Percentiles rank a stretch among this genome's conserved stretches.
Evolutionary conservation across 495 filamentous ascomycete genomes (phyloP).

Genomic region (Penicillium fimorum): DNA sequence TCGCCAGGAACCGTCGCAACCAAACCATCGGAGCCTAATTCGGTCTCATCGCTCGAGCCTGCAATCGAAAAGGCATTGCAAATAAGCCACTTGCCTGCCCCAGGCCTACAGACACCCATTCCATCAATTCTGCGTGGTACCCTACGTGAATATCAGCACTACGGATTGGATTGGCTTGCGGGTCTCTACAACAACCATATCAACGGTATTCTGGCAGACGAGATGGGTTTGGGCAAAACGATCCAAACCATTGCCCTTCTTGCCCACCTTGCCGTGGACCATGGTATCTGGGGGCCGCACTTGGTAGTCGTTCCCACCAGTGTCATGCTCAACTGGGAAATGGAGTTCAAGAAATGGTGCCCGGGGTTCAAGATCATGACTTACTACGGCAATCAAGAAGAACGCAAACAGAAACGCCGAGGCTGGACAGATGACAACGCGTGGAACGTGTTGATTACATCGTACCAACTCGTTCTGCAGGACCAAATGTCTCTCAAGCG

Average conservation of each 20-base stretch:
- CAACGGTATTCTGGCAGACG: slow-evolving; percentile 98
- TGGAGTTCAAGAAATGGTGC: slow-evolving; percentile 99
- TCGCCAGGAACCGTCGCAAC: slow-evolving; percentile 64
- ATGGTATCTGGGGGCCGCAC: slow-evolving; percentile 94
- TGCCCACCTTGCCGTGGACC: slow-evolving; percentile 87
- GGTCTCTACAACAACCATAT: slow-evolving; percentile 87
- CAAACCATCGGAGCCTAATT: slow-evolving; percentile 67
- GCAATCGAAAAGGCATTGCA: slow-evolving; percentile 37
- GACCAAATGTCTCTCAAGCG: slow-evolving; percentile 92
- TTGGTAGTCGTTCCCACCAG: slow-evolving; percentile 95
- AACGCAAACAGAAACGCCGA: slow-evolving; percentile 83
- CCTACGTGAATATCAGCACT: slow-evolving; percentile 94
- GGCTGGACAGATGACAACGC: slow-evolving; percentile 88
- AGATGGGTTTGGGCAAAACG: slow-evolving; percentile 99
- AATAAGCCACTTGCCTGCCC: slow-evolving; percentile 32
- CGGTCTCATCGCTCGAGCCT: slow-evolving; percentile 57
- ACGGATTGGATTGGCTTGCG: slow-evolving; percentile 94
- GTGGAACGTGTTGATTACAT: slow-evolving; percentile 97
- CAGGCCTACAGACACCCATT: slow-evolving; percentile 66
- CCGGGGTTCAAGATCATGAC: slow-evolving; percentile 98
- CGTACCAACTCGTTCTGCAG: slow-evolving; percentile 91
- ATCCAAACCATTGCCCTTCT: slow-evolving; percentile 97
- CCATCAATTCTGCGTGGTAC: slow-evolving; percentile 89
- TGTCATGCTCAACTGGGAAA: slow-evolving; percentile 99
- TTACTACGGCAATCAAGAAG: slow-evolving; percentile 92